Evolutionary conservation across 1,139 yeast species (phyloP).

Genomic region (Hyphopichia wangnamkhiaoensis): DNA sequence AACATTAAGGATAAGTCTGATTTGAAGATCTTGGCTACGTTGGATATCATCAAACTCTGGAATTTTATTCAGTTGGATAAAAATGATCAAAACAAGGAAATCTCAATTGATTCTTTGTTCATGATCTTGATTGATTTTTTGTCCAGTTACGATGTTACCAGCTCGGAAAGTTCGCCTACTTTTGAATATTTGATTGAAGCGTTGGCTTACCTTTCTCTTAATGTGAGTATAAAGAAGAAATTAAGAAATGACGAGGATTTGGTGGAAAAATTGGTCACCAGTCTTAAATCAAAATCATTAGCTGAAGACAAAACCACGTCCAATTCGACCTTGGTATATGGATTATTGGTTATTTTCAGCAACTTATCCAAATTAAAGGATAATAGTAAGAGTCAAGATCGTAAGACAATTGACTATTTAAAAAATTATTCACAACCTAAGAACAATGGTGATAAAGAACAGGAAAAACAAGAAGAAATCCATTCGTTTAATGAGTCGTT

Average conservation of each 20-base stretch:
- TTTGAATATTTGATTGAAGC: slow-evolving; percentile 41
- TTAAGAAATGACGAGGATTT: slow-evolving; percentile 35
- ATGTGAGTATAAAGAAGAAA: slow-evolving; percentile 26
- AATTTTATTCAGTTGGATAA: slow-evolving; percentile 32
- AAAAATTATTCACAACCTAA: slow-evolving; percentile 35
- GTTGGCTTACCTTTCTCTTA: slow-evolving; percentile 47
- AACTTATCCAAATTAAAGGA: slow-evolving; percentile 38
- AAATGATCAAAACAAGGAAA: slow-evolving; percentile 15
- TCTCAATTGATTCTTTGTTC: slow-evolving; percentile 22
- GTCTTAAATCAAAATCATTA: slow-evolving; percentile 11
- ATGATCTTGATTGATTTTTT: slow-evolving; percentile 20
- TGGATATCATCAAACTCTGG: slow-evolving; percentile 48
- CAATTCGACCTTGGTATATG: slow-evolving; percentile 29
- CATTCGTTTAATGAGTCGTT: slow-evolving; percentile 32
- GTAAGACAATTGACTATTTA: slow-evolving; percentile 29
- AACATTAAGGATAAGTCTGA: slow-evolving; percentile 14
- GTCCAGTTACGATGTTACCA: slow-evolving; percentile 6
- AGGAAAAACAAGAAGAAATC: slow-evolving; percentile 27
- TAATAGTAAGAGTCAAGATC: slow-evolving; percentile 9
- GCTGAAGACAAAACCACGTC: slow-evolving; percentile 8
- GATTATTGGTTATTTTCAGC: slow-evolving; percentile 36
- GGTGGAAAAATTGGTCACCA: slow-evolving; percentile 20
- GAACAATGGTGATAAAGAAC: slow-evolving; percentile 17
- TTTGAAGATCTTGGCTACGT: slow-evolving; percentile 31
- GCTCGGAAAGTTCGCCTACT: no score